Percentiles rank a stretch among this genome's conserved stretches.
Conservation (phyloP, 2,329 filamentous ascomycete species). For the Aspergillus persii region DNA sequence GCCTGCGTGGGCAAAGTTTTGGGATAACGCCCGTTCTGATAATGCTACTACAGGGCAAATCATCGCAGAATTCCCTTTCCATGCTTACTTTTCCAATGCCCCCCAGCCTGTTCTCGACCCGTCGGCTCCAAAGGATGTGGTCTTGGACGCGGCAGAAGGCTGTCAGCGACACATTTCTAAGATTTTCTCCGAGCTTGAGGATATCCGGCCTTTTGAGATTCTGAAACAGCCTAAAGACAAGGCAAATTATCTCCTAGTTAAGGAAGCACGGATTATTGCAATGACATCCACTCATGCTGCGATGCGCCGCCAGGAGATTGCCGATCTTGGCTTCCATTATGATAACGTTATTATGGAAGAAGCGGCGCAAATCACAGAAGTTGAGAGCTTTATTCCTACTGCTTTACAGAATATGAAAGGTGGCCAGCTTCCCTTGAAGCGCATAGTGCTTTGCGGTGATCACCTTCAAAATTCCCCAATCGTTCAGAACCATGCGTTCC, state of each 20-base stretch:
- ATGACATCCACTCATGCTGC: constrained; percentile 99
- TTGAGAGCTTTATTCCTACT: constrained; percentile 93
- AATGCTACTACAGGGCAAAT: constrained; percentile 62
- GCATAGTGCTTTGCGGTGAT: constrained; percentile 90
- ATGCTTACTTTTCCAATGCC: constrained; percentile 79
- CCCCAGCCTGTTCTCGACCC: constrained; percentile 80
- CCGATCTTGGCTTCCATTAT: constrained; percentile 89
- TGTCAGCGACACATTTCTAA: constrained; percentile 86
- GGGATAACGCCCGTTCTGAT: constrained; percentile 59
- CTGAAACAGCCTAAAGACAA: constrained; percentile 85
- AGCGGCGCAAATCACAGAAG: constrained; percentile 94
- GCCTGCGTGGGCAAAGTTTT: constrained; percentile 85
- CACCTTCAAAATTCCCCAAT: constrained; percentile 96
- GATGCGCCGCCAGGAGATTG: constrained; percentile 88
- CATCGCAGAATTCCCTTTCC: constrained; percentile 78
- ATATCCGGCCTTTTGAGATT: constrained; percentile 94
- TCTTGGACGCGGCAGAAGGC: constrained; percentile 74
- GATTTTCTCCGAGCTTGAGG: constrained; percentile 87
- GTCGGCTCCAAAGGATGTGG: constrained; percentile 61
- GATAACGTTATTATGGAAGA: constrained; percentile 99
- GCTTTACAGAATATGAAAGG: constrained; percentile 81
- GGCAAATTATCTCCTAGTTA: constrained; percentile 91
- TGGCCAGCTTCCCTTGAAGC: constrained; percentile 72
- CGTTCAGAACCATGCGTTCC: constrained; percentile 89
- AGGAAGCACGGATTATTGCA: constrained; percentile 93